Evolutionary conservation across 2,329 filamentous ascomycete genomes (phyloP), one percentile per base, ranked within the genome.

Genomic region (Purpureocillium takamizusanense): DNA sequence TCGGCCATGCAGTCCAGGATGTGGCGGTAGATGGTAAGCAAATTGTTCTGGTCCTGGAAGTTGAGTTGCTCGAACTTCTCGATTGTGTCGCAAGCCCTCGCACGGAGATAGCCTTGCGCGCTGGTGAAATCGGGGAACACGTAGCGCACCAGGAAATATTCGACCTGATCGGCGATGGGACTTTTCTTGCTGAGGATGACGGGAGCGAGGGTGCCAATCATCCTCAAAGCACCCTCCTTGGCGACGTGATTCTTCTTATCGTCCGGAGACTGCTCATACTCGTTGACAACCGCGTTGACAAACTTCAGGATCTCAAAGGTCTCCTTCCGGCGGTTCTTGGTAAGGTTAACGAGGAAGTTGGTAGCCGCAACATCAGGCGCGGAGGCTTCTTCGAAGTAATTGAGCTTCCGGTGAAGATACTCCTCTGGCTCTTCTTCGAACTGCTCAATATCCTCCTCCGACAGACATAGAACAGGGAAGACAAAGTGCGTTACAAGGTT

Each of bases 41-140:
- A 79, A 64, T 98, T 97, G 68, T 90, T 89, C 39, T 83, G 78
- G 54, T 98, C 90, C 69, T 94, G 88, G 75, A 97, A 98, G 59
- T 98, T 85, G 46, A 97, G 79, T 61, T 90, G 83, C 65, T 97
- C 89, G 48, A 97, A 98, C 65, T 97, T 97, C 69, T 97, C 92
- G 43, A 98, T 78, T 0, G 90, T 95, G 58, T 98, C 90, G 63
- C 92, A 98, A 48, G 92, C 92, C 47, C 92, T 83, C 27, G 92
- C 92, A 41, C 92, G 84, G 35, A 98, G 78, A 66, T 89, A 97
- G 28, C 90, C 92, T 56, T 94, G 86, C 12, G 79, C 73, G 63
- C 87, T 97, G 51, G 86, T 81, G 70, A 98, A 98, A 55, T 98
- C 92, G 34, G 92, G 92, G 70, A 98, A 97, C 41, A 98, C 92